Base-by-base conservation (phyloP, 2,329 filamentous ascomycete species). In the Chaetomiaceae sp. region DNA sequence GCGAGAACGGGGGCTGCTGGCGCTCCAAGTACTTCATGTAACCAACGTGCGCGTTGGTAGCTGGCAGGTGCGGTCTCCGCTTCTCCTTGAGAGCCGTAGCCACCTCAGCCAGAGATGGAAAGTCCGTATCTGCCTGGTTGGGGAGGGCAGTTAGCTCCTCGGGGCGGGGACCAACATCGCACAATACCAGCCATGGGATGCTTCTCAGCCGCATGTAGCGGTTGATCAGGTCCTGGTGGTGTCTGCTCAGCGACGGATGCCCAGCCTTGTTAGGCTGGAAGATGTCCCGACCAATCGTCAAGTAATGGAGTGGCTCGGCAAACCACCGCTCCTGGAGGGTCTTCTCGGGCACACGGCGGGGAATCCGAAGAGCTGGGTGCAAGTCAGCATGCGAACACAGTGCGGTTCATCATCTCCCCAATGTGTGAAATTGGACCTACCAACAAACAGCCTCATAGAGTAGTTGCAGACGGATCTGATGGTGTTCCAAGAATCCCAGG, bases 401-500 rank as follows among this genome's bases (percentile, higher is more conserved):
- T 4, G 7, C 7, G 17, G 4, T 12, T 20, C 35, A 4, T 10
- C 5, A 35, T 4, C 6, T 5, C 7, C 10, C 14, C 33, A 12
- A 27, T 19, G 17, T 5, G 20, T 14, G 12, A 20, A 21, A 23
- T 12, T 9, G 8, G 37, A 66, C 89, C 74, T 85, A 96, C 92
- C 88, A 68, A 96, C 82, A 62, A 83, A 86, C 33, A 99, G 76
- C 66, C 89, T 82, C 50, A 78, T 71, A 68, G 85, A 86, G 70
- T 99, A 97, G 70, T 85, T 86, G 78, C 90, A 96, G 51, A 89
- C 75, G 47, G 84, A 85, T 47, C 93, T 81, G 62, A 99, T 86
- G 19, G 85, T 77, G 66, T 99, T 86, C 93, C 93, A 99, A 1
- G 87, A 85, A 68, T 97, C 91, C 95, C 95, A 99, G 2, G 85